Percentiles rank a stretch among this genome's conserved stretches.
Conservation (phyloP, 1,284 basidiomycete genomes). For the Trametes sp. region DNA sequence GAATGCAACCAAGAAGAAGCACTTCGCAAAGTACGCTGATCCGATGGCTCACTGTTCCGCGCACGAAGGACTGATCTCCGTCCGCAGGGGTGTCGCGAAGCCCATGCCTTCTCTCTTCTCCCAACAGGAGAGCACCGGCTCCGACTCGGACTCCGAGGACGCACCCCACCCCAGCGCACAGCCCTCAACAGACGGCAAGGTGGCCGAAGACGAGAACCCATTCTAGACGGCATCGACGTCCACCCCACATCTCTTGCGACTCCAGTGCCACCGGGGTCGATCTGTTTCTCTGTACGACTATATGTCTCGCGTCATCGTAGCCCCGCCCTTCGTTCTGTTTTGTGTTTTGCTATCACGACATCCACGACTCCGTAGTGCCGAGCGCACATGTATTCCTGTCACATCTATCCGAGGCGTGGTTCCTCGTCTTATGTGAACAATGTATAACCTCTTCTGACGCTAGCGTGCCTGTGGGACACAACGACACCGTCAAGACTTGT, state of each 20-base stretch:
- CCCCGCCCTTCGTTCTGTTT: constrained; percentile 32
- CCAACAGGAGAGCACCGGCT: constrained; percentile 44
- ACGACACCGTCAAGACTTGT: not conserved
- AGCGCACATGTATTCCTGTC: constrained; percentile 32
- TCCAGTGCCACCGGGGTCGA: constrained; percentile 25
- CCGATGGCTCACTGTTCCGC: not conserved
- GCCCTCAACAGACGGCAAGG: constrained; percentile 29
- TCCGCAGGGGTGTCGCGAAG: constrained; percentile 57
- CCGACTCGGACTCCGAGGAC: constrained; percentile 37
- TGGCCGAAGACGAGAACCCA: constrained; percentile 43
- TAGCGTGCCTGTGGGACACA: not conserved
- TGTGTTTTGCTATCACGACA: constrained; percentile 36
- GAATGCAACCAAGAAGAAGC: constrained; percentile 88
- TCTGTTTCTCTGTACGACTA: constrained; percentile 34
- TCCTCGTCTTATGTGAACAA: constrained; percentile 25
- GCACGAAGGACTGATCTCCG: constrained; percentile 1
- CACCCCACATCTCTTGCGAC: constrained; percentile 4
- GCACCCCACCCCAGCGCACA: constrained; percentile 44
- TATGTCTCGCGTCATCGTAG: constrained; percentile 28
- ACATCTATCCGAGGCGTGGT: constrained; percentile 29
- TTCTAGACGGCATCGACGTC: constrained; percentile 34
- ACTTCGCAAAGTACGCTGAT: constrained; percentile 80
- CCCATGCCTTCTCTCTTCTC: constrained; percentile 66
- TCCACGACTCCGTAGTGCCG: constrained; percentile 31
- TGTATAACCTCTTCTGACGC: constrained; percentile 6